These are phyloP conservation scores for Phylloporus sp. DNA, from an alignment of 768 basidiomycete species.

Conservation along the genomic window DNA sequence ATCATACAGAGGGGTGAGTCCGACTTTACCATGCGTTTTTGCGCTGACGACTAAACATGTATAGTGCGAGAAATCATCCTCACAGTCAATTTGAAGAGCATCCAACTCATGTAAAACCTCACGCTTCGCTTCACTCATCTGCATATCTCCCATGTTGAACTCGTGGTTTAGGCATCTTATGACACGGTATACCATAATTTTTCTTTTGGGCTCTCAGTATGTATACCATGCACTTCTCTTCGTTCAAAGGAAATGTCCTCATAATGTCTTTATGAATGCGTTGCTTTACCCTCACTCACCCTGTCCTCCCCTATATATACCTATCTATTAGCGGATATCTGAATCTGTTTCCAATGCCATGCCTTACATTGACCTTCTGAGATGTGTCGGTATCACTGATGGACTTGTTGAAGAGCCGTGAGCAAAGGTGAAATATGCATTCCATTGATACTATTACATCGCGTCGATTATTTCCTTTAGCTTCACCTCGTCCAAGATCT, in stretches of 20 bases:
- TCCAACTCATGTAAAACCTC: constrained; percentile 34
- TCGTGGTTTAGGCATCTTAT: constrained; percentile 17
- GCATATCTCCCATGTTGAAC: constrained; percentile 4
- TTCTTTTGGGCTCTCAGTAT: constrained; percentile 10
- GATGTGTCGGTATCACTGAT: neutral
- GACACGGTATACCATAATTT: constrained; percentile 12
- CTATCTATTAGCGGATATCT: constrained; percentile 20
- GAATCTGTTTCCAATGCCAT: neutral
- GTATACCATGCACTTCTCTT: constrained; percentile 11
- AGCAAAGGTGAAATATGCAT: constrained; percentile 12
- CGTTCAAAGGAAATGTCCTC: constrained; percentile 8
- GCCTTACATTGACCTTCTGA: constrained; percentile 4
- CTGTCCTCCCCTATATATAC: constrained; percentile 17
- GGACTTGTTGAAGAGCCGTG: too few relatives aligned
- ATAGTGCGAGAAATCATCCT: constrained; percentile 69
- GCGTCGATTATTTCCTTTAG: constrained; percentile 82
- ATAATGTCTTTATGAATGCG: constrained; percentile 12
- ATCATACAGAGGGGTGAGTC: constrained; percentile 69
- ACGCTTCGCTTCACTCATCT: constrained; percentile 1
- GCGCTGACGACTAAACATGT: constrained; percentile 1
- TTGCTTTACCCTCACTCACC: neutral
- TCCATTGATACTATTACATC: constrained; percentile 46
- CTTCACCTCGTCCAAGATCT: constrained; percentile 76
- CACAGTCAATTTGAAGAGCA: constrained; percentile 56
- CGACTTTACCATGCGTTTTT: neutral